Percentiles rank a stretch among this genome's conserved stretches.
Conservation (phyloP, 108 stramenopile species). For the Pseudonitzschia multiseries region DNA sequence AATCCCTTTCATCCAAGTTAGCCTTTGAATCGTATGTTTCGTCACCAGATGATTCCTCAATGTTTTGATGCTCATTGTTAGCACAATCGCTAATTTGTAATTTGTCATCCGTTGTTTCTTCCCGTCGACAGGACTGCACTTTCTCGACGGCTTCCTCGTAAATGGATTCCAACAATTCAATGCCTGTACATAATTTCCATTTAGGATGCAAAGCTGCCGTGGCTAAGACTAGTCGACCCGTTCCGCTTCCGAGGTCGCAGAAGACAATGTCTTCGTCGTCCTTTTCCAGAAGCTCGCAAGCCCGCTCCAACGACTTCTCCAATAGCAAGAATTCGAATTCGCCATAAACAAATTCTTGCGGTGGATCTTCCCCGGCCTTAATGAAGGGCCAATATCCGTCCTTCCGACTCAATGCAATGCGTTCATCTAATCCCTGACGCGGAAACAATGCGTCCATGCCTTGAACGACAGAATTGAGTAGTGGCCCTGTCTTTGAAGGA, state of each 20-base stretch:
- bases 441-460: constrained; percentile 64
- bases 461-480: constrained; percentile 7
- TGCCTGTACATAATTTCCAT: constrained; percentile 64
- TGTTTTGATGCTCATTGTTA: not conserved
- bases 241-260: constrained; percentile 60
- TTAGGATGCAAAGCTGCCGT: constrained; percentile 71
- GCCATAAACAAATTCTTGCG: constrained; percentile 69
- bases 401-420: constrained; percentile 72
- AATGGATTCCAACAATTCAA: constrained; percentile 67
- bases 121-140: constrained; percentile 11
- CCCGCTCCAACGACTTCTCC: constrained; percentile 56
- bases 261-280: constrained; percentile 7
- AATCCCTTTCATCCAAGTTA: not conserved
- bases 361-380: constrained; percentile 62
- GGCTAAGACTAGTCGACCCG: constrained; percentile 72
- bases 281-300: constrained; percentile 27
- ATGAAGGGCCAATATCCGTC: constrained; percentile 86
- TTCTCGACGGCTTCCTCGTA: constrained; percentile 51
- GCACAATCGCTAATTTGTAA: not conserved
- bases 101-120: not conserved
- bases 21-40: not conserved
- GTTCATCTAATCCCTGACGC: constrained; percentile 42
- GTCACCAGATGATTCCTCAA: not conserved
- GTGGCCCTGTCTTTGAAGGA: not conserved
- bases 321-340: constrained; percentile 83